These are phyloP conservation scores for Arthrobotrys conoides DNA, from an alignment of 2,329 filamentous ascomycete species.

Conservation along the genomic window DNA sequence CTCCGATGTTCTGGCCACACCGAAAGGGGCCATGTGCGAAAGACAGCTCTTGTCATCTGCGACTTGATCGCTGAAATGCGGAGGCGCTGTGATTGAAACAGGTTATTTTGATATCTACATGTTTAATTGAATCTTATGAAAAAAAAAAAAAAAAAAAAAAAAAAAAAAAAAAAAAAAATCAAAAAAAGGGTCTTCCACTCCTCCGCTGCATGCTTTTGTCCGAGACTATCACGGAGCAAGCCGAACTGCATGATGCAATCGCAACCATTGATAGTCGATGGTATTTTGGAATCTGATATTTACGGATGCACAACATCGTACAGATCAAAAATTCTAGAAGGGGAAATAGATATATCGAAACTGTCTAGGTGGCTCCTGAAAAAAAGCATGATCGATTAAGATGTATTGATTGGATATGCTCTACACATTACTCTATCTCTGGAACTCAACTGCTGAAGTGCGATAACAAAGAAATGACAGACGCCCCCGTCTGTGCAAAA, in stretches of 20 bases:
- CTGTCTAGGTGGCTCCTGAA: not conserved
- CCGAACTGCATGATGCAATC: constrained; percentile 21
- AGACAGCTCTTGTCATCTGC: not conserved
- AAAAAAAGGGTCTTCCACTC: not conserved
- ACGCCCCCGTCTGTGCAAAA: not conserved
- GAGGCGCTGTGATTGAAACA: not conserved
- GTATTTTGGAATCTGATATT: not conserved
- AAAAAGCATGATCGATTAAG: not conserved
- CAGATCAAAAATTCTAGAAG: not conserved
- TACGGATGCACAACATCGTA: not conserved
- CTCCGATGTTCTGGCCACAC: constrained; percentile 35
- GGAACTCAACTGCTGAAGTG: not conserved
- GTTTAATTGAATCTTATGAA: not conserved
- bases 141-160: constrained; percentile 3
- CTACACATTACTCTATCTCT: constrained; percentile 13
- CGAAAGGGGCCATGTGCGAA: constrained; percentile 7
- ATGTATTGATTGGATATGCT: constrained; percentile 8
- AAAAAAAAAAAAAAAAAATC: constrained; percentile 6
- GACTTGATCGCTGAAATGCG: not conserved
- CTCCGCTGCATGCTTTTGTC: constrained; percentile 28
- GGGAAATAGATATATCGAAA: no score
- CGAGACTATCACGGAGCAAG: constrained; percentile 7
- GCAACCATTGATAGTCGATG: no score
- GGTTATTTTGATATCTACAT: not conserved
- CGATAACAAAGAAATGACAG: not conserved